A percentile compares a stretch with the other conserved stretches of the same genome.
Conservation (phyloP, 176 grass and related monocot species). For the Canna indica region DNA sequence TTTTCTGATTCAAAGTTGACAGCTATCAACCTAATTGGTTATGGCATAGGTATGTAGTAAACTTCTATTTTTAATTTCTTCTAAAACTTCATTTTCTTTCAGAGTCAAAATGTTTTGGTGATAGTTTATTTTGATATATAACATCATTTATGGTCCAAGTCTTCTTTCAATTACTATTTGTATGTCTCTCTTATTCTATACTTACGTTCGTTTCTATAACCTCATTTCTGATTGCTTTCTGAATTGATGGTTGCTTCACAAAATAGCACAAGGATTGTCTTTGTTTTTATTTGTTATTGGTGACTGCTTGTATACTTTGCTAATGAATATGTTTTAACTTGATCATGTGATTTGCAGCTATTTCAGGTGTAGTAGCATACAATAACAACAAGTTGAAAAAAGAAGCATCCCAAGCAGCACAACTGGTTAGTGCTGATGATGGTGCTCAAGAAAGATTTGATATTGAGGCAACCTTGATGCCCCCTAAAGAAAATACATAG, state of each 20-base stretch:
- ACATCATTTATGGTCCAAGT: neutral
- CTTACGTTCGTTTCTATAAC: neutral
- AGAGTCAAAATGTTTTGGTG: neutral
- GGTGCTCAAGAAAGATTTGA: constrained; percentile 32
- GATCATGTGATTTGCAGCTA: constrained; percentile 43
- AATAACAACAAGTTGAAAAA: constrained; percentile 82
- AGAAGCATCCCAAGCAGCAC: constrained; percentile 36
- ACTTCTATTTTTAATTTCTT: neutral
- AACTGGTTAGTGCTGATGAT: constrained; percentile 21
- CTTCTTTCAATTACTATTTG: neutral
- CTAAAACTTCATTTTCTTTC: neutral
- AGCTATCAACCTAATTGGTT: constrained; percentile 84
- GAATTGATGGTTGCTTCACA: neutral
- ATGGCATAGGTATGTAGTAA: constrained; percentile 74
- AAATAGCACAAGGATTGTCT: neutral
- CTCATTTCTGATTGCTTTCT: too few relatives aligned
- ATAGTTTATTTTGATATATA: neutral
- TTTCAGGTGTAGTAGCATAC: constrained; percentile 87
- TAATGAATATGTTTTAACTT: neutral
- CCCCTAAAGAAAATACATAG: constrained; percentile 39
- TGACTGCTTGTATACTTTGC: neutral
- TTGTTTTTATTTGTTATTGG: too few relatives aligned
- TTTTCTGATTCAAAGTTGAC: constrained; percentile 94
- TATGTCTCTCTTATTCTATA: neutral
- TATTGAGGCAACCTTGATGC: constrained; percentile 33